These are phyloP conservation scores for Xanthoconium stramineum DNA, from an alignment of 768 basidiomycete genomes.

Conservation along the genomic window DNA sequence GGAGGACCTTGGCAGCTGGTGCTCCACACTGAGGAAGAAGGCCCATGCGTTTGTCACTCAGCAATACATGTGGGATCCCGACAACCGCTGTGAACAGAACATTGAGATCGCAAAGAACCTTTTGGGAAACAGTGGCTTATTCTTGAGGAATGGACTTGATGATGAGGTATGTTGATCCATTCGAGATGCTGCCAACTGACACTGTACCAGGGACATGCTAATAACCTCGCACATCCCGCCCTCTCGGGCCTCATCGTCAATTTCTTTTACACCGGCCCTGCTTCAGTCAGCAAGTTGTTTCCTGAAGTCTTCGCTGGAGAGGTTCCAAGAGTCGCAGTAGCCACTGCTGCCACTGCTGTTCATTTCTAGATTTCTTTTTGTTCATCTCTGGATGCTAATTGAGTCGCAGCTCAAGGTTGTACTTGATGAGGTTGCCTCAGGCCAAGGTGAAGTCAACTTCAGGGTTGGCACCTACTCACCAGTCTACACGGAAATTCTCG, in stretches of 20 bases:
- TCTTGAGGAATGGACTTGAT: not conserved
- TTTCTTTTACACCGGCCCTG: no score
- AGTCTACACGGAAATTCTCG: no score
- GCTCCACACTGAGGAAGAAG: no score
- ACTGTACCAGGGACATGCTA: not conserved
- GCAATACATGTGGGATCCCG: not conserved
- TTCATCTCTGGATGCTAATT: not conserved
- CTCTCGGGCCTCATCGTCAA: no score
- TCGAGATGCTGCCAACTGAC: not conserved
- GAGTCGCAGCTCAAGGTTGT: not conserved
- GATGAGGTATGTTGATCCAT: not conserved
- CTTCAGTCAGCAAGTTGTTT: not conserved
- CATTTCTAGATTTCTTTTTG: not conserved
- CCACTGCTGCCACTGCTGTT: not conserved
- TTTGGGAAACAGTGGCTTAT: not conserved
- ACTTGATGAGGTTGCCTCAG: not conserved
- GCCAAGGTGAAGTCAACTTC: not conserved
- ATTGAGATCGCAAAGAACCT: not conserved
- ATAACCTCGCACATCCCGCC: conserved; percentile 2
- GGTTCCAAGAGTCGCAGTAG: not conserved
- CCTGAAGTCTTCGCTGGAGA: conserved; percentile 2
- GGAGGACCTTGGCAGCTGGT: no score
- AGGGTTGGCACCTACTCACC: not conserved
- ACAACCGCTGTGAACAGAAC: not conserved
- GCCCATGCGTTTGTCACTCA: not conserved